Evolutionary conservation across 208 protist genomes (phyloP), one percentile per base, ranked within the genome.

Genomic region (Polymyxa betae): DNA sequence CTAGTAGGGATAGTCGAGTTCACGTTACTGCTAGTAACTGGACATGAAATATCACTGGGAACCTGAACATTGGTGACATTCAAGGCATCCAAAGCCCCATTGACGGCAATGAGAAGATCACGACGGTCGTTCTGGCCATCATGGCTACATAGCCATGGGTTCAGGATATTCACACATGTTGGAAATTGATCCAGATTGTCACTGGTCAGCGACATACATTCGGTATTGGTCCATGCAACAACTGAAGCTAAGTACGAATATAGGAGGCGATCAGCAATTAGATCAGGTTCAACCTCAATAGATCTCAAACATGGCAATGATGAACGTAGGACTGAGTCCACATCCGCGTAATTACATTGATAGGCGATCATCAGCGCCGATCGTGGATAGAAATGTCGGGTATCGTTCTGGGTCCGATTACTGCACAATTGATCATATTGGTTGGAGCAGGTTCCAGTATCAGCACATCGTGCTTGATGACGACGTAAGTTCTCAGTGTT

Each of bases 41-140:
- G n/a, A n/a, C n/a, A n/a, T n/a, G n/a, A n/a, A n/a, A n/a, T n/a
- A n/a, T n/a, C n/a, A n/a, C n/a, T n/a, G n/a, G n/a, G n/a, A n/a
- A n/a, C n/a, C n/a, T n/a, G n/a, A n/a, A n/a, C n/a, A n/a, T n/a
- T n/a, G n/a, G n/a, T n/a, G n/a, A n/a, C n/a, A n/a, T n/a, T n/a
- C n/a, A n/a, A n/a, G n/a, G n/a, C n/a, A n/a, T n/a, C n/a, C n/a
- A n/a, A n/a, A n/a, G n/a, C n/a, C n/a, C n/a, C n/a, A n/a, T n/a
- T n/a, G n/a, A n/a, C n/a, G n/a, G n/a, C n/a, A n/a, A n/a, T n/a
- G n/a, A n/a, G n/a, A n/a, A n/a, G n/a, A n/a, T n/a, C n/a, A n/a
- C n/a, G n/a, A n/a, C n/a, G n/a, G 54, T 66, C 54, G 54, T 66
- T 16, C 54, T 66, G 54, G 54, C 54, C 54, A 29, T 66, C 54